phyloP scores from a whole-genome alignment of 2,329 filamentous ascomycete genomes.

The Penicillium brevicompactum region DNA sequence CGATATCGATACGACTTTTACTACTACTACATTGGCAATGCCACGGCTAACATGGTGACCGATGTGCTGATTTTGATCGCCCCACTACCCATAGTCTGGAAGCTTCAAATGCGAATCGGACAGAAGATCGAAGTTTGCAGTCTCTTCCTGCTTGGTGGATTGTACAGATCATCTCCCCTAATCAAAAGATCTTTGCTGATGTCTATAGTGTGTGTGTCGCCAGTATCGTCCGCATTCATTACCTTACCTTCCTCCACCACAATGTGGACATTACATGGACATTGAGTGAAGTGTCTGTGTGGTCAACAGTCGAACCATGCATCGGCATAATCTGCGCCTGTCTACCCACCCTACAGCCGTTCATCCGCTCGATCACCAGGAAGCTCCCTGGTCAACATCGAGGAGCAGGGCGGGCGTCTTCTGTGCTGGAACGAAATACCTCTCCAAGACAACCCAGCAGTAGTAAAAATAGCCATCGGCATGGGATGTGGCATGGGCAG shows the following conservation, averaged over 20 bases:
- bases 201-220: conserved; percentile 16
- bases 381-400: conserved; percentile 2
- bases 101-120: conserved; percentile 6
- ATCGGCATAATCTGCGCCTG: conserved; percentile 23
- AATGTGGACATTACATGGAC: conserved; percentile 15
- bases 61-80: conserved; percentile 18
- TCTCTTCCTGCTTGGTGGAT: conserved; percentile 14
- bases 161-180: conserved; percentile 1
- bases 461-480: not conserved
- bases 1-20: conserved; percentile 12
- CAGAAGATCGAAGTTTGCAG: conserved; percentile 18
- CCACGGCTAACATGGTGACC: conserved; percentile 8
- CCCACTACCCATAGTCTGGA: conserved; percentile 14
- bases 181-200: not conserved
- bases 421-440: not conserved
- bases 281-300: conserved; percentile 17
- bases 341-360: conserved; percentile 19
- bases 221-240: conserved; percentile 19
- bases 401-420: not conserved
- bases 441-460: not conserved
- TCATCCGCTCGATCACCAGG: conserved; percentile 14
- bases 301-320: conserved; percentile 22
- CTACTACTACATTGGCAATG: conserved; percentile 18
- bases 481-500: not conserved
- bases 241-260: conserved; percentile 4